A percentile compares a stretch with the other conserved stretches of the same genome.
Conservation (phyloP, 352 stramenopile species). For the Phytophthora aleatoria region DNA sequence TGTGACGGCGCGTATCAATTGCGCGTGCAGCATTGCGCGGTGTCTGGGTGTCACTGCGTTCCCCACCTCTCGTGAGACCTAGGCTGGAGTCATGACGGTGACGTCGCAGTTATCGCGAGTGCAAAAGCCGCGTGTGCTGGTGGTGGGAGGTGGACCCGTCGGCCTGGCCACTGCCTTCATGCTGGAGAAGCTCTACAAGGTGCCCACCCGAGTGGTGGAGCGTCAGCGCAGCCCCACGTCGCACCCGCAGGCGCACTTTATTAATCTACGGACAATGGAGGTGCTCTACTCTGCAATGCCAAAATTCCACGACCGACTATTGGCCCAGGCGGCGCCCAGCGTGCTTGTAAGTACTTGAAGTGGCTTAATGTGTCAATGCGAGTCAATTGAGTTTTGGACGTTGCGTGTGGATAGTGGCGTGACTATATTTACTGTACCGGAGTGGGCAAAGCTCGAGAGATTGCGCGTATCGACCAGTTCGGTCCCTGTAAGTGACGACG, state of each 20-base stretch:
- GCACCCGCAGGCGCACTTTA: constrained; percentile 95
- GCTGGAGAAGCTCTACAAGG: constrained; percentile 71
- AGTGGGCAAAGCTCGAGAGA: constrained; percentile 63
- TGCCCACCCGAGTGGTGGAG: constrained; percentile 80
- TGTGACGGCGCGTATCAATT: constrained; percentile 24
- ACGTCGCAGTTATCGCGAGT: constrained; percentile 14
- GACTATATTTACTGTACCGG: constrained; percentile 88
- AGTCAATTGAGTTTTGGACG: constrained; percentile 6
- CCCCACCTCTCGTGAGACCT: constrained; percentile 4
- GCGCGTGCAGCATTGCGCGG: constrained; percentile 15
- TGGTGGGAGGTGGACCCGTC: constrained; percentile 78
- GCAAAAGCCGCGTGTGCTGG: constrained; percentile 58
- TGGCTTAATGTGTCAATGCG: background rate
- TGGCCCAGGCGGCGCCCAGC: constrained; percentile 64
- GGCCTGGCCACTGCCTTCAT: constrained; percentile 69
- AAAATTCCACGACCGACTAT: constrained; percentile 70
- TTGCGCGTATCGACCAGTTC: constrained; percentile 85
- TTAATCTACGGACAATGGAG: constrained; percentile 95
- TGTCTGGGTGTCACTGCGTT: constrained; percentile 18
- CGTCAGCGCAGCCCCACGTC: constrained; percentile 69
- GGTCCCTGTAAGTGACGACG: constrained; percentile 49
- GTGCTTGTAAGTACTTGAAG: constrained; percentile 44
- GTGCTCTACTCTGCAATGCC: constrained; percentile 85
- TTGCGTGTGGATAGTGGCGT: constrained; percentile 57
- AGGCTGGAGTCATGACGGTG: constrained; percentile 14